Evolutionary conservation across 495 filamentous ascomycete genomes (phyloP).

Genomic region (Aspergillus egyptiacus): DNA sequence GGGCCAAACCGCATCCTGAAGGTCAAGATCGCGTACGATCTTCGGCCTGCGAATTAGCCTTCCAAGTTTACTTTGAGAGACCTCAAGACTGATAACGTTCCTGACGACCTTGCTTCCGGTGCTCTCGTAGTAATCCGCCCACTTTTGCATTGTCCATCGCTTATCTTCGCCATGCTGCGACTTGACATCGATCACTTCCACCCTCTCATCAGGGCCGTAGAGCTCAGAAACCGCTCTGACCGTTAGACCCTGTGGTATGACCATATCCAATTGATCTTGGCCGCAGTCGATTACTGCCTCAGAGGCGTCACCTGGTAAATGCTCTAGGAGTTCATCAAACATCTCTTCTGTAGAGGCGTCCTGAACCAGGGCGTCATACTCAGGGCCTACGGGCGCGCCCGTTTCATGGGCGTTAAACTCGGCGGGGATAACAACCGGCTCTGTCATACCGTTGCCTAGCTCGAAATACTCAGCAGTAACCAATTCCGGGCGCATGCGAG

Average conservation of each 20-base stretch:
- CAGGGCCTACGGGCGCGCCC: conserved; percentile 16
- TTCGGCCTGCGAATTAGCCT: conserved; percentile 61
- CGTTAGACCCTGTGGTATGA: conserved; percentile 63
- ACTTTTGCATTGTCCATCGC: conserved; percentile 65
- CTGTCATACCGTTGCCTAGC: conserved; percentile 58
- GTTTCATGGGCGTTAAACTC: conserved; percentile 54
- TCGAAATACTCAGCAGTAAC: conserved; percentile 64
- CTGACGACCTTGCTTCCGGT: conserved; percentile 56
- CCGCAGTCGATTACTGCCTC: conserved; percentile 51
- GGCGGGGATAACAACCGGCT: conserved; percentile 67
- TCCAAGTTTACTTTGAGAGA: conserved; percentile 62
- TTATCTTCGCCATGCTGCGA: conserved; percentile 64
- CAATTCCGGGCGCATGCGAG: conserved; percentile 61
- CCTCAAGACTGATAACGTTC: conserved; percentile 73
- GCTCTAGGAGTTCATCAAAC: conserved; percentile 44
- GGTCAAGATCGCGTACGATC: conserved; percentile 64
- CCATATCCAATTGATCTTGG: conserved; percentile 67
- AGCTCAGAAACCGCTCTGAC: conserved; percentile 62
- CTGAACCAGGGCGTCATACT: conserved; percentile 31
- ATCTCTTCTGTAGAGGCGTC: conserved; percentile 39
- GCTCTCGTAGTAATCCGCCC: conserved; percentile 73
- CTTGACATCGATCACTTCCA: conserved; percentile 74
- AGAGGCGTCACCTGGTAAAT: conserved; percentile 31
- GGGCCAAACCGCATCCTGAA: conserved; percentile 70
- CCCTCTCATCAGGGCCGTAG: conserved; percentile 57